Evolutionary conservation across 2,329 filamentous ascomycete genomes (phyloP), one percentile per base, ranked within the genome.

Genomic region (Fusarium nanum): DNA sequence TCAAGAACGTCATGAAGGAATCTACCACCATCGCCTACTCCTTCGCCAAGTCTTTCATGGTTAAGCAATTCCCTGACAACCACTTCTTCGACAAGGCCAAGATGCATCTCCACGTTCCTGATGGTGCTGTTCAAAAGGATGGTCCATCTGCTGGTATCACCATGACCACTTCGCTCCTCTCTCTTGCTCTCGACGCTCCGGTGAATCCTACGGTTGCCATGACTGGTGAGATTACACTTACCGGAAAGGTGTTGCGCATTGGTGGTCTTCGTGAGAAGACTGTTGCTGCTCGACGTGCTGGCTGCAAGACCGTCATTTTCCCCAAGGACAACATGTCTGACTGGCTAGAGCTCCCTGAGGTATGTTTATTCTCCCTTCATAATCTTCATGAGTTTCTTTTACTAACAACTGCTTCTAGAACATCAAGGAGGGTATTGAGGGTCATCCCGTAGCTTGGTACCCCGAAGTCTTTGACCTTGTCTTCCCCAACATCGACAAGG

Each of bases 1-100:
- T 99, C 50, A 96, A 97, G 83, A 89, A 89, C 18, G 96, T 99
- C 41, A 99, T 99, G 97, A 98, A 98, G 82, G 96, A 99, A 82
- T 98, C 94, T 4, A 96, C 94, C 0, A 86, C 89, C 4, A 98
- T 99, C 71, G 97, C 96, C 48, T 98, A 99, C 84, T 97, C 93
- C 0, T 99, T 97, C 77, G 91, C 93, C 76, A 98, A 98, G 83
- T 91, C 93, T 1, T 85, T 95, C 64, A 90, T 98, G 86, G 94
- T 92, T 10, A 91, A 89, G 76, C 83, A 92, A 42, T 99, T 94
- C 83, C 91, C 94, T 1, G 90, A 93, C 62, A 99, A 99, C 81
- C 89, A 90, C 78, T 99, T 98, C 85, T 97, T 99, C 76, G 93
- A 98, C 78, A 94, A 96, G 83, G 96, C 95, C 12, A 93, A 92